These are phyloP conservation scores for Eimeria mitis DNA, from an alignment of 169 alveolate genomes.

Conservation along the genomic window DNA sequence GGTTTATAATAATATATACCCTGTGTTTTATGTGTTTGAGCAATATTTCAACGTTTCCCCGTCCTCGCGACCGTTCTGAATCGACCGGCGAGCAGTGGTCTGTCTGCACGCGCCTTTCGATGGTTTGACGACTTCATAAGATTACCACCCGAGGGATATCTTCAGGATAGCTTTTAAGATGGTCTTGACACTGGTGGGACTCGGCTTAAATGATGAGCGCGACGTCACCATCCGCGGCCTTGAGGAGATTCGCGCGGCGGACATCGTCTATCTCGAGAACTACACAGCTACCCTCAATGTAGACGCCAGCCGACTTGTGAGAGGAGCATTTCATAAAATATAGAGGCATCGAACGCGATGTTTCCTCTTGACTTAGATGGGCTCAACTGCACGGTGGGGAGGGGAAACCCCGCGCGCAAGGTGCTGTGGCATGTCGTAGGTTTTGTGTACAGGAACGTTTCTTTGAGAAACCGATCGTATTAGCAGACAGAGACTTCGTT, in stretches of 20 bases:
- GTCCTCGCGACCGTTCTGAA: neutral
- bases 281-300: conserved; percentile 93
- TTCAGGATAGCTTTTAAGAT: conserved; percentile 4
- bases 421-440: neutral
- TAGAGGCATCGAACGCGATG: neutral
- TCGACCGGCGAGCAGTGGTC: conserved; percentile 16
- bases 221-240: conserved; percentile 92
- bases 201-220: conserved; percentile 92
- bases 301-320: conserved; percentile 86
- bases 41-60: neutral
- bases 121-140: neutral
- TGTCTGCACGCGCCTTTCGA: neutral
- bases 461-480: conserved; percentile 76
- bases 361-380: neutral
- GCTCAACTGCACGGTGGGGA: neutral
- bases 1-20: neutral
- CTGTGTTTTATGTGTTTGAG: neutral
- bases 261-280: conserved; percentile 90
- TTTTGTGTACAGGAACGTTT: conserved; percentile 72
- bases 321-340: neutral
- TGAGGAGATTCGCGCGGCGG: conserved; percentile 88
- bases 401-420: neutral
- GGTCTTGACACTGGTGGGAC: conserved; percentile 91
- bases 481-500: conserved; percentile 94
- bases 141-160: neutral